These are phyloP conservation scores for Talaromyces albobiverticillius DNA, from an alignment of 2,329 filamentous ascomycete species.

Conservation along the genomic window DNA sequence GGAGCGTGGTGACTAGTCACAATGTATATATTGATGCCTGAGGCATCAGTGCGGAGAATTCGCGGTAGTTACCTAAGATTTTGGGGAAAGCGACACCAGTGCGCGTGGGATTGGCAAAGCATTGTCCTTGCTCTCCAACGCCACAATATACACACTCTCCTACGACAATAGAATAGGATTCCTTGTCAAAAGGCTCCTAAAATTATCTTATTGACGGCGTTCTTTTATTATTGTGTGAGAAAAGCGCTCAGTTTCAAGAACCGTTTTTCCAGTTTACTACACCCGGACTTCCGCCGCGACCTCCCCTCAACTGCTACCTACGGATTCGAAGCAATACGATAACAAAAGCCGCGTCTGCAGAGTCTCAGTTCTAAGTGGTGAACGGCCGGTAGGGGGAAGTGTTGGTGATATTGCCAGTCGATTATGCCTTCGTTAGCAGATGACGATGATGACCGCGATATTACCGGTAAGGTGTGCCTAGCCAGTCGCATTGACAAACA, in stretches of 20 bases:
- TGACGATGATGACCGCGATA: constrained; percentile 18
- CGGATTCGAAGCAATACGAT: not conserved
- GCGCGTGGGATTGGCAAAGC: not conserved
- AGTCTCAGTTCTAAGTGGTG: not conserved
- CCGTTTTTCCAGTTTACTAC: not conserved
- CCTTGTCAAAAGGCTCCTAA: not conserved
- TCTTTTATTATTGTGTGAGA: not conserved
- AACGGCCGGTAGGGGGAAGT: not conserved
- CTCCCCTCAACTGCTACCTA: not conserved
- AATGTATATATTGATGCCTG: constrained; percentile 6
- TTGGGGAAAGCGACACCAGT: not conserved
- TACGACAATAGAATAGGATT: not conserved
- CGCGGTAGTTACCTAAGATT: not conserved
- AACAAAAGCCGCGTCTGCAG: not conserved
- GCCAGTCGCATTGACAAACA: not conserved
- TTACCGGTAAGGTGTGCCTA: constrained; percentile 11
- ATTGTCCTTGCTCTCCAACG: not conserved
- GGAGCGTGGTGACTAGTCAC: too few species aligned
- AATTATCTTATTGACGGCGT: not conserved
- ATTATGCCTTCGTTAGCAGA: constrained; percentile 34
- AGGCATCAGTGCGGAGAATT: constrained; percentile 14
- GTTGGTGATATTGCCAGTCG: not conserved
- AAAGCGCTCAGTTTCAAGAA: not conserved
- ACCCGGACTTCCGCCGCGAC: not conserved
- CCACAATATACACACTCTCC: not conserved